Conservation (phyloP, 768 basidiomycete species). For the Symmetrospora coprosmae region DNA sequence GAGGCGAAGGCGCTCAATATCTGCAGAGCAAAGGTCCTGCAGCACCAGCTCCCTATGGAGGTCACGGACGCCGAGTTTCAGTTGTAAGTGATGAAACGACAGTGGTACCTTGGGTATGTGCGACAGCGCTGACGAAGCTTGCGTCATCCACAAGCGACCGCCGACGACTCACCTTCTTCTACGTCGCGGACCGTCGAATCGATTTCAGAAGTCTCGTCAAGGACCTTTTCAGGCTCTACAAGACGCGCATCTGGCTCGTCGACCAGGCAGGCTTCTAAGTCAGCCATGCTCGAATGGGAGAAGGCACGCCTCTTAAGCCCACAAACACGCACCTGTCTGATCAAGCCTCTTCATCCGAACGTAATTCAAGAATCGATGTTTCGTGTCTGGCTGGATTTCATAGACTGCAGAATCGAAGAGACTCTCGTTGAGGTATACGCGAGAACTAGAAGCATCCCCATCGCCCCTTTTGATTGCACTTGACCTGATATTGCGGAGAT, state of each 20-base stretch:
- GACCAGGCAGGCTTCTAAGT: too few relatives aligned
- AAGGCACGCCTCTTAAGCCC: too few relatives aligned
- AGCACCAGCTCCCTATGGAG: constrained; percentile 94
- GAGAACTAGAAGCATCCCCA: too few relatives aligned
- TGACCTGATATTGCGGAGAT: too few relatives aligned
- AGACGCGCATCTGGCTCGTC: constrained; percentile 83
- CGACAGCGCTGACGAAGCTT: background rate
- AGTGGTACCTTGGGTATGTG: background rate
- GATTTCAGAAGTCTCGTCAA: constrained; percentile 31
- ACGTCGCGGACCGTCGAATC: constrained; percentile 84
- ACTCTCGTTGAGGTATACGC: too few relatives aligned
- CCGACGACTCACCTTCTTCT: constrained; percentile 95
- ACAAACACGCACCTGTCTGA: too few relatives aligned
- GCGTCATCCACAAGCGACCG: constrained; percentile 55
- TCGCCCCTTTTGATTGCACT: too few relatives aligned
- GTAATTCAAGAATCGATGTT: too few relatives aligned
- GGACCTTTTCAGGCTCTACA: constrained; percentile 43
- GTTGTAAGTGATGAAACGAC: constrained; percentile 48
- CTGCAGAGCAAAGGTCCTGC: constrained; percentile 78
- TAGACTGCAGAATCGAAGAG: too few relatives aligned
- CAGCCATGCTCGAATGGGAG: too few relatives aligned
- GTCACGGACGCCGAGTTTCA: constrained; percentile 98
- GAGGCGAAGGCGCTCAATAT: constrained; percentile 81
- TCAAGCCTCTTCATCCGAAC: too few relatives aligned
- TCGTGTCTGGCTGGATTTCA: too few relatives aligned